Percentiles rank a stretch among this genome's conserved stretches.
These are phyloP conservation scores for Phytophthora tubulina DNA, from an alignment of 352 stramenopile genomes.

Conservation along the genomic window DNA sequence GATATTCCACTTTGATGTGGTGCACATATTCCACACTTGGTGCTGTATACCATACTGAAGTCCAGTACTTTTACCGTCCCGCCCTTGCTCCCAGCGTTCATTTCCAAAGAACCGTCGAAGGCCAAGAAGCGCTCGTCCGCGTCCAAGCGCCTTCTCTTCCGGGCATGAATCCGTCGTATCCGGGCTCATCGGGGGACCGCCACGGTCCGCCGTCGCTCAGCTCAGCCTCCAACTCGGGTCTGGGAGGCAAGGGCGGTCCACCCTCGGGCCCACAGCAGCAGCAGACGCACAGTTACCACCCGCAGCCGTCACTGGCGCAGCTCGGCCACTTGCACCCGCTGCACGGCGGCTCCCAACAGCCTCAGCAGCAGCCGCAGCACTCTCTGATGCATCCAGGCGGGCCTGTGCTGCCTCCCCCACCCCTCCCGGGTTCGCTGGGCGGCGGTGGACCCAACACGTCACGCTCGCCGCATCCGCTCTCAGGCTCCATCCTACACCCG, in stretches of 20 bases:
- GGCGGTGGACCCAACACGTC: slow-evolving; percentile 49
- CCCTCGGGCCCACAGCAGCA: slow-evolving; percentile 33
- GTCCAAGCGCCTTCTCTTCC: not conserved
- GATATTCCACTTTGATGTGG: not conserved
- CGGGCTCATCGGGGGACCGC: slow-evolving; percentile 71
- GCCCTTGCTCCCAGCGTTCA: slow-evolving; percentile 13
- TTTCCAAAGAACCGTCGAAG: slow-evolving; percentile 35
- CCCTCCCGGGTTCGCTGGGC: slow-evolving; percentile 66
- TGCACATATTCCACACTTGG: not conserved
- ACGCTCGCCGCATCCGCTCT: slow-evolving; percentile 73
- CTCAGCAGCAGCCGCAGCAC: slow-evolving; percentile 35
- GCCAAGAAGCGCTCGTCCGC: slow-evolving; percentile 17
- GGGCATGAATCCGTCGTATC: slow-evolving; percentile 86
- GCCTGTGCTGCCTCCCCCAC: slow-evolving; percentile 68
- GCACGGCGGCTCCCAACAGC: slow-evolving; percentile 60
- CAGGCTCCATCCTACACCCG: slow-evolving; percentile 77
- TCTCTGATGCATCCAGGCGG: slow-evolving; percentile 69
- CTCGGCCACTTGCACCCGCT: slow-evolving; percentile 78
- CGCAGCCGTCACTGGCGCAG: slow-evolving; percentile 73
- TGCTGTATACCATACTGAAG: slow-evolving; percentile 7
- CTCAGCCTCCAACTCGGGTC: slow-evolving; percentile 34
- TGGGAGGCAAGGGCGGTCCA: slow-evolving; percentile 53
- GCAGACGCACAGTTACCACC: slow-evolving; percentile 68
- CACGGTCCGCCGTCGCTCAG: slow-evolving; percentile 61
- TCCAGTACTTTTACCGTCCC: slow-evolving; percentile 3